These are phyloP conservation scores for Periconia digitata DNA, from an alignment of 2,329 filamentous ascomycete genomes.

Conservation along the genomic window DNA sequence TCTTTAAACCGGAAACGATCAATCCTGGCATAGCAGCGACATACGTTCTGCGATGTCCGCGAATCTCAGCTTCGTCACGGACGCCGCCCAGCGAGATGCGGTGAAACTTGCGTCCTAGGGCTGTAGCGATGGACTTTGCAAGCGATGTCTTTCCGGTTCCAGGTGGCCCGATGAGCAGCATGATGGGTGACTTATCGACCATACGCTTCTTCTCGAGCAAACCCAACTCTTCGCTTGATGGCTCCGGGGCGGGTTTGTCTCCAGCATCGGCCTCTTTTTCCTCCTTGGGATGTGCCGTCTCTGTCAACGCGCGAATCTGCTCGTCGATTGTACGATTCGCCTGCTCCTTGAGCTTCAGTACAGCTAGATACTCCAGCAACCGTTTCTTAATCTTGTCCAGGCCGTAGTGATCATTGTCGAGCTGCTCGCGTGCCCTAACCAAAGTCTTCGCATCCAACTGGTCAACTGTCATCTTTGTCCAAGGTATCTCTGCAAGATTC, in stretches of 20 bases:
- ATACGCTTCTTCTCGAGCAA: slow-evolving; percentile 79
- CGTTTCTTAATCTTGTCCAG: slow-evolving; percentile 97
- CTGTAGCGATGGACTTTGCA: slow-evolving; percentile 88
- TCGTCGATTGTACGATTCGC: slow-evolving; percentile 81
- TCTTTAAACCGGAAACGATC: slow-evolving; percentile 90
- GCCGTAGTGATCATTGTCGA: slow-evolving; percentile 95
- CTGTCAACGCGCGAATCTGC: slow-evolving; percentile 65
- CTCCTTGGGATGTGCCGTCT: slow-evolving; percentile 40
- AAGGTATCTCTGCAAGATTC: slow-evolving; percentile 90
- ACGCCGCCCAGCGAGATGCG: slow-evolving; percentile 95
- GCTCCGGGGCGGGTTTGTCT: slow-evolving; percentile 42
- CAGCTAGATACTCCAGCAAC: slow-evolving; percentile 90
- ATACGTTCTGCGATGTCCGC: slow-evolving; percentile 91
- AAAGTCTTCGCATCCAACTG: slow-evolving; percentile 81
- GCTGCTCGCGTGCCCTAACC: slow-evolving; percentile 77
- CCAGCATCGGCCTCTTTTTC: slow-evolving; percentile 28
- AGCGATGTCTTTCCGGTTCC: slow-evolving; percentile 96
- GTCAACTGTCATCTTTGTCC: slow-evolving; percentile 82
- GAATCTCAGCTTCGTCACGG: slow-evolving; percentile 93
- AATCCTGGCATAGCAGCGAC: slow-evolving; percentile 98
- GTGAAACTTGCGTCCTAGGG: slow-evolving; percentile 93
- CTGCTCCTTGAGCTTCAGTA: slow-evolving; percentile 91
- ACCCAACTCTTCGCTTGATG: slow-evolving; percentile 62
- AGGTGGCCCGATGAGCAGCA: slow-evolving; percentile 89
- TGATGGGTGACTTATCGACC: slow-evolving; percentile 93